Conservation (phyloP, 73 alveolate species). For the Blepharisma stoltei region DNA sequence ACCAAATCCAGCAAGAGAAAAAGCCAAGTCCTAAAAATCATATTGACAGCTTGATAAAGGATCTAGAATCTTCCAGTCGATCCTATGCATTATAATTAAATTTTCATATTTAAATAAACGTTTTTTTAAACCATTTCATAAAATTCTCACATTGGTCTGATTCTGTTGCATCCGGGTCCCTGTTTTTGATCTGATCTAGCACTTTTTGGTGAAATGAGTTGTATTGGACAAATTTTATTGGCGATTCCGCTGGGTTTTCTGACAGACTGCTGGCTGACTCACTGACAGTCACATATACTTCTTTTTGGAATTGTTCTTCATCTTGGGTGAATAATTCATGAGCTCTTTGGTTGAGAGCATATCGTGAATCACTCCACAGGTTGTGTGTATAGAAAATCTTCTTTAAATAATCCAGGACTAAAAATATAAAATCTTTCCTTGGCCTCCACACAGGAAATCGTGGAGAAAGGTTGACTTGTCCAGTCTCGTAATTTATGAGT, state of each 20-base stretch:
- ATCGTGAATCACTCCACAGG: not conserved
- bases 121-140: conserved; percentile 23
- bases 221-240: not conserved
- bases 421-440: conserved; percentile 8
- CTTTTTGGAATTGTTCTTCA: conserved; percentile 3
- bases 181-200: not conserved
- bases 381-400: not conserved
- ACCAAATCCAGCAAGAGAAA: too few species aligned
- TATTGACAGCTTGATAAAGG: too few species aligned
- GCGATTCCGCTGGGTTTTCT: not conserved
- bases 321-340: not conserved
- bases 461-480: conserved; percentile 24
- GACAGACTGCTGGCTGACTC: not conserved
- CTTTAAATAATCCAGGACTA: conserved; percentile 8
- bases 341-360: not conserved
- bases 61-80: too few species aligned
- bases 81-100: too few species aligned
- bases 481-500: conserved; percentile 1
- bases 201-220: conserved; percentile 14
- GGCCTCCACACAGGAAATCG: conserved; percentile 22
- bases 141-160: conserved; percentile 17
- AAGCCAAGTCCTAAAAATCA: too few species aligned
- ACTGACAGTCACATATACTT: not conserved
- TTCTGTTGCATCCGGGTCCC: not conserved
- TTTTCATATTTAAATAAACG: conserved; percentile 11